Evolutionary conservation across 2,329 filamentous ascomycete species (phyloP), one percentile per base, ranked within the genome.

Genomic region (Alternaria arbusti): DNA sequence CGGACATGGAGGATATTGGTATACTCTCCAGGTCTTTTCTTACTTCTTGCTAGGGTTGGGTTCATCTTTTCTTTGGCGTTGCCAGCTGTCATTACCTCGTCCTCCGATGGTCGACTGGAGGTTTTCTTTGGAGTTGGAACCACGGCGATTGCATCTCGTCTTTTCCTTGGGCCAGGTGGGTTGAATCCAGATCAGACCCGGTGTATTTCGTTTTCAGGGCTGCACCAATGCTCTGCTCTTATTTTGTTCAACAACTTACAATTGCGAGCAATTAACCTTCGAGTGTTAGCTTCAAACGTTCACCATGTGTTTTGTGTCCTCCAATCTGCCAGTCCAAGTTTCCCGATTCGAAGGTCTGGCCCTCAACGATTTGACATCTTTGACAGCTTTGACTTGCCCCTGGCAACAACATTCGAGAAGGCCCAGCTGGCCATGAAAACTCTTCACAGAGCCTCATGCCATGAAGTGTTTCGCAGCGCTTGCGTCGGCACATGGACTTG

Each of bases 51-150:
- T 28, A 44, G 23, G 52, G 22, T 26, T 54, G 32, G 36, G 17
- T 11, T 54, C 9, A n/a, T 54, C 23, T 54, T 50, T 10, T 15
- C 3, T 49, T 26, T 28, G 49, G 49, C 28, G 49, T 36, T 36
- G 6, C 12, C 20, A 17, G 20, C 36, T 20, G 52, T 54, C 52
- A 54, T 44, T 30, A 46, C 47, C 36, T 54, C 46, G 49, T 59
- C 49, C 6, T 54, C 57, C 36, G 20, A 59, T 59, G 57, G 57
- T 54, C 17, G 57, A 59, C 49, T 59, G 36, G 49, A 59, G 57
- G 47, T 30, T 26, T 30, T n/a, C 36, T 26, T 25, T n/a, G 25
- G 40, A n/a, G 47, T 59, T 44, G 28, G 13, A 40, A 40, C 2
- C n/a, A 25, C 9, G 47, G 15, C 20, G 20, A 43, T 50, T 12